phyloP scores from a whole-genome alignment of 768 basidiomycete species.

The Auricularia sp. region DNA sequence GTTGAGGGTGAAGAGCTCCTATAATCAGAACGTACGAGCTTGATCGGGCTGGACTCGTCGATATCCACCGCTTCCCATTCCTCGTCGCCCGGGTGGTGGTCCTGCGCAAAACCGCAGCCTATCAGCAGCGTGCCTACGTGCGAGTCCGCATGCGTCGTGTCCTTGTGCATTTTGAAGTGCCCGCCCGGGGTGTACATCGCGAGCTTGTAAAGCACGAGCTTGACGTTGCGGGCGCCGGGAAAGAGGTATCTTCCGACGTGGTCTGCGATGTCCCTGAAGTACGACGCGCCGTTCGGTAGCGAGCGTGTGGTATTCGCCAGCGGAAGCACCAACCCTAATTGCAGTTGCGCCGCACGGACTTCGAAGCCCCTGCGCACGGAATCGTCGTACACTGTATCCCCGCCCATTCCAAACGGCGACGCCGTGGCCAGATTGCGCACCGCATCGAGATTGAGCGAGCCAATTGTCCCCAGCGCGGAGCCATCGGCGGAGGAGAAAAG shows the following conservation, averaged over 20 bases:
- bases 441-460: no score
- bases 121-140: conserved; percentile 25
- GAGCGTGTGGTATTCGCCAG: not conserved
- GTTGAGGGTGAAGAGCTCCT: no score
- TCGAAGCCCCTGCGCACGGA: not conserved
- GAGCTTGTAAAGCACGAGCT: conserved; percentile 22
- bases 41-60: not conserved
- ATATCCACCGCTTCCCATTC: not conserved
- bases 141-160: conserved; percentile 17
- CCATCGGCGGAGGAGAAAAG: no score
- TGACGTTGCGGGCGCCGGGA: not conserved
- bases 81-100: conserved; percentile 1
- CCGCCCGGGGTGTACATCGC: conserved; percentile 21
- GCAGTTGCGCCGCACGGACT: not conserved
- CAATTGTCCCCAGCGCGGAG: no score
- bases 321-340: not conserved
- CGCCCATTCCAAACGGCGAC: not conserved
- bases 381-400: not conserved
- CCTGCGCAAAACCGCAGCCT: conserved; percentile 18
- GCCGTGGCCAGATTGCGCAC: not conserved
- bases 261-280: not conserved
- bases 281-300: not conserved
- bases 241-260: not conserved
- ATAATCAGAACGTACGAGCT: no score
- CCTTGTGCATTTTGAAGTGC: conserved; percentile 19